Base-by-base conservation (phyloP, 1,284 basidiomycete species). In the Cystobasidium slooffiae region DNA sequence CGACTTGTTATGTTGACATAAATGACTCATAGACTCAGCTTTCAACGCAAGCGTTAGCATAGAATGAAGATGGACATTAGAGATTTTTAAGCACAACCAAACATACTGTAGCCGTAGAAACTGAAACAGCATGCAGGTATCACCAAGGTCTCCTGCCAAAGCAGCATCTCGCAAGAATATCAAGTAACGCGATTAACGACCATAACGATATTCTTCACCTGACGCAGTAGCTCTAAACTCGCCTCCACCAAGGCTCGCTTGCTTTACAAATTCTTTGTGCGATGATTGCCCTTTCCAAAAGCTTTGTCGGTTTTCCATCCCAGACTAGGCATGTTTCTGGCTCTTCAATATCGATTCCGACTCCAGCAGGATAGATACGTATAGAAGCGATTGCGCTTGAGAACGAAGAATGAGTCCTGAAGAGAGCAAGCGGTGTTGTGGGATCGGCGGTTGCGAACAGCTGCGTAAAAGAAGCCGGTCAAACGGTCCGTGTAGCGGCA, bases 361-460 rank as follows among this genome's bases (percentile, higher is more conserved):
- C 46, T 8, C 46, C 64, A 1, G 46, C 39, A n/a, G 64, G 64
- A 43, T 66, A 66, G n/a, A 66, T 53, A 22, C 64, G 64, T 39
- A 66, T 66, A 6, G 64, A 66, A 16, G 49, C 64, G 31, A 66
- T 39, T 4, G 64, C 20, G 39, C 44, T 66, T 4, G 64, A 66
- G 24, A 66, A 66, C 4, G 9, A 16, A 4, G 64, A 66, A 37
- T 66, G 64, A 14, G 51, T 20, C 10, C 64, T 0, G 20, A 66
- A 66, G 24, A 66, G 64, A n/a, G 64, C 64, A 53, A 66, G 64
- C 31, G 64, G 64, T 31, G 64, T 53, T 55, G 31, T 16, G 1
- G 53, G 31, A 20, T 66, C 64, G 6, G 49, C 6, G 22, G 20
- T 9, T 9, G 64, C 64, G 49, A 52, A 66, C 1, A 66, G 64